Conservation (phyloP, 2,329 filamentous ascomycete species). For the Claviceps digitariae region DNA sequence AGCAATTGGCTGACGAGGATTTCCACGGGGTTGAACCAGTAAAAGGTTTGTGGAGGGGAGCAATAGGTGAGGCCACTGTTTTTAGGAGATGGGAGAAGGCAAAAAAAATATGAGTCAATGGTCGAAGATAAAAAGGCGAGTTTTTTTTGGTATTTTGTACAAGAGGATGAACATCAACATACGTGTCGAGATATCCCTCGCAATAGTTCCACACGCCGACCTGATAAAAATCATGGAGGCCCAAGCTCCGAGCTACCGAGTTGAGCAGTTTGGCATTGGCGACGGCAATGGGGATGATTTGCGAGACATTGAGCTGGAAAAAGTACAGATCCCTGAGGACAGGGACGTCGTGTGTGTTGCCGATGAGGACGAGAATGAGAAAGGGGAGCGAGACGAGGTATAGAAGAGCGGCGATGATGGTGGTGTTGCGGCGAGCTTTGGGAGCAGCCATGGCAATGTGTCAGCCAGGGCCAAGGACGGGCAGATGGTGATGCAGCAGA, state of each 20-base stretch:
- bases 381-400: constrained; percentile 68
- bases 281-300: constrained; percentile 63
- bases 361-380: constrained; percentile 65
- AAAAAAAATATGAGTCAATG: background rate
- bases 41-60: constrained; percentile 54
- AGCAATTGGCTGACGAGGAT: constrained; percentile 72
- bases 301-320: constrained; percentile 67
- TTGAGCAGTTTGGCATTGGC: constrained; percentile 68
- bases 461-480: too few species aligned
- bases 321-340: constrained; percentile 65
- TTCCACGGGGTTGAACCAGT: constrained; percentile 83
- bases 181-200: constrained; percentile 63
- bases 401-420: constrained; percentile 50
- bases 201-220: constrained; percentile 89
- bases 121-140: background rate
- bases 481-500: too few species aligned
- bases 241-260: constrained; percentile 72
- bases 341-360: constrained; percentile 50
- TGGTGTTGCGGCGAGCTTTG: constrained; percentile 39
- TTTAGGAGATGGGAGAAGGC: background rate
- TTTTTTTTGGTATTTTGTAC: background rate
- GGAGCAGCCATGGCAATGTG: constrained; percentile 14
- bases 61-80: constrained; percentile 60
- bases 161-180: constrained; percentile 15
- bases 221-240: constrained; percentile 88